A percentile compares a stretch with the other conserved stretches of the same genome.
Conservation (phyloP, 2,329 filamentous ascomycete species). For the Exophiala calicioides region DNA sequence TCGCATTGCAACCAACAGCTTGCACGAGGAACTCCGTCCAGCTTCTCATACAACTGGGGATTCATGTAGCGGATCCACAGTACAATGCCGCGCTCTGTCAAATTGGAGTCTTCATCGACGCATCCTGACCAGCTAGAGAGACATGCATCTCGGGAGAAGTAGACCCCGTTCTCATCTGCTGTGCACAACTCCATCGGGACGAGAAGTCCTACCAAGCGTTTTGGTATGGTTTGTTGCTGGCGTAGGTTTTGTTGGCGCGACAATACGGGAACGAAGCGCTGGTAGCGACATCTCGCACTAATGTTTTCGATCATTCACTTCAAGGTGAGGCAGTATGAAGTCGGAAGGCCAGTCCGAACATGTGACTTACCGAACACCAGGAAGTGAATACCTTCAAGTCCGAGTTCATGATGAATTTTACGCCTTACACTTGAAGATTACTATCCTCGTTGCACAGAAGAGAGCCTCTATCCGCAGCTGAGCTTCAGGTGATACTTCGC, state of each 20-base stretch:
- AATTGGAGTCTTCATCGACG: conserved; percentile 8
- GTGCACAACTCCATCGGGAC: too few relatives aligned
- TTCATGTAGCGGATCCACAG: conserved; percentile 14
- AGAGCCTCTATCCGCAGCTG: too few relatives aligned
- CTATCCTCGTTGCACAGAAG: too few relatives aligned
- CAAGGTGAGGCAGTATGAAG: conserved; percentile 3
- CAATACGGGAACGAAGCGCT: too few relatives aligned
- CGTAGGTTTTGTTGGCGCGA: too few relatives aligned
- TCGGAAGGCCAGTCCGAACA: background rate
- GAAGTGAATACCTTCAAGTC: background rate
- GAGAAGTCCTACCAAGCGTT: too few relatives aligned
- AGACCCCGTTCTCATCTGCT: conserved; percentile 4
- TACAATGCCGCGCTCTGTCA: conserved; percentile 13
- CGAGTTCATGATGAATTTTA: background rate
- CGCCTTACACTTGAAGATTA: too few relatives aligned
- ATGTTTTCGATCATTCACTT: conserved; percentile 1
- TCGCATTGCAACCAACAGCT: conserved; percentile 13
- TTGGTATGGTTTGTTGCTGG: too few relatives aligned
- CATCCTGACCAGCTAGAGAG: conserved; percentile 14
- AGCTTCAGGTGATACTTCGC: too few relatives aligned
- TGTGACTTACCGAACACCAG: background rate
- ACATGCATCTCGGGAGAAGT: conserved; percentile 14
- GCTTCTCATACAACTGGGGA: conserved; percentile 8
- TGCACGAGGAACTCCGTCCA: conserved; percentile 6
- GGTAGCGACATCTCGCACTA: background rate